Percentiles rank a stretch among this genome's conserved stretches.
Evolutionary conservation across 805 yeast species (phyloP).

Genomic region (Metschnikowia bowlesiae): DNA sequence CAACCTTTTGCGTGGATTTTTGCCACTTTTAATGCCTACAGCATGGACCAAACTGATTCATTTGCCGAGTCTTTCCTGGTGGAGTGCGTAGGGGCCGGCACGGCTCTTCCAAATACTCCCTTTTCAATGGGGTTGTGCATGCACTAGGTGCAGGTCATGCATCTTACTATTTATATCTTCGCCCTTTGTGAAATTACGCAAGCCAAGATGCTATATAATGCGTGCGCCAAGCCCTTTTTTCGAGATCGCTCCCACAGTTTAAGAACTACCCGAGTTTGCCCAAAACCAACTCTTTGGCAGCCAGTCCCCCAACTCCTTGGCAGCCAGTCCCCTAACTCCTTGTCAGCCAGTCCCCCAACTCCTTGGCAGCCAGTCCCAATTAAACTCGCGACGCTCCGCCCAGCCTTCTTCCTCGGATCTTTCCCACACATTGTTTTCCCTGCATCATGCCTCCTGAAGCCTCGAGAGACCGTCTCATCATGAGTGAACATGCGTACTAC

Average conservation of each 20-base stretch:
- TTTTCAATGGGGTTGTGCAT: not conserved
- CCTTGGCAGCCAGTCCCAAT: not conserved
- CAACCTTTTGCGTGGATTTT: too few relatives aligned
- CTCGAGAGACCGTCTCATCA: slow-evolving; percentile 7
- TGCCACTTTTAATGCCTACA: too few relatives aligned
- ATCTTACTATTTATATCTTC: not conserved
- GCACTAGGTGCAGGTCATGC: not conserved
- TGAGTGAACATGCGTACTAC: slow-evolving; percentile 17
- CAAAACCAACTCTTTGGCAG: not conserved
- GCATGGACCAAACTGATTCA: too few relatives aligned
- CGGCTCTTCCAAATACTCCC: too few relatives aligned
- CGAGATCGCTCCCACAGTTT: not conserved
- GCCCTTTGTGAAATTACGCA: not conserved
- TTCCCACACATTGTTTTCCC: not conserved
- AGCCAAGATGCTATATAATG: not conserved
- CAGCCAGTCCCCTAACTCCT: too few relatives aligned
- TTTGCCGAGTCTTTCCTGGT: too few relatives aligned
- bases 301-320: too few relatives aligned
- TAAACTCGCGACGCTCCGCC: too few relatives aligned
- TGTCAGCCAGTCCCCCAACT: too few relatives aligned
- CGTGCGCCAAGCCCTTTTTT: not conserved
- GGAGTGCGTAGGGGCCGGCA: too few relatives aligned
- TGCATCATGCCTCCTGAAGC: slow-evolving; percentile 13
- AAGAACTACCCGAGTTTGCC: not conserved
- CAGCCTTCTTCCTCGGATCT: not conserved